Evolutionary conservation across 23 red algal species (phyloP).

Genomic region (Pyropia haitanensis): DNA sequence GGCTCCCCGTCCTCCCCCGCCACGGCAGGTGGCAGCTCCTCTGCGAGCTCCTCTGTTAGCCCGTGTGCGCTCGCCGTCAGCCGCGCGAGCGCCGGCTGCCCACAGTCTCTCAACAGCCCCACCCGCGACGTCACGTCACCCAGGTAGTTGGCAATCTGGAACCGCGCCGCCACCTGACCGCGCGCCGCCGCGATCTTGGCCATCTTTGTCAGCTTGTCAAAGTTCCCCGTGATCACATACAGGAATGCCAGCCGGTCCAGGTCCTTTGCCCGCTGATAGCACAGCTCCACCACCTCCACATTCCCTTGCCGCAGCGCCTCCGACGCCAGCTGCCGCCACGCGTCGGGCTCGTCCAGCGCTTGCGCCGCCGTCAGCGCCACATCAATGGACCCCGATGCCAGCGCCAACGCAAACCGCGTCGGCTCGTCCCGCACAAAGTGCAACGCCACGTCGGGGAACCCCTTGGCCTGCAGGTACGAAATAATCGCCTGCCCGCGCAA

Average conservation of each 20-base stretch:
- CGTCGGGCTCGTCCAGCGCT: slow-evolving; percentile 60
- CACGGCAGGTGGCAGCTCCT: slow-evolving; percentile 16
- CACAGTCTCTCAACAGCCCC: slow-evolving; percentile 63
- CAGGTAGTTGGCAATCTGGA: slow-evolving; percentile 85
- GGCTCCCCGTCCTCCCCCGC: slow-evolving; percentile 2
- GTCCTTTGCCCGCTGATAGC: slow-evolving; percentile 76
- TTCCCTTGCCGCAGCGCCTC: slow-evolving; percentile 82
- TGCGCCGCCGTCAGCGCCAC: slow-evolving; percentile 77
- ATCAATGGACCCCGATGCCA: slow-evolving; percentile 85
- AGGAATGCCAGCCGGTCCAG: slow-evolving; percentile 80
- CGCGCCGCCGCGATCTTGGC: slow-evolving; percentile 78
- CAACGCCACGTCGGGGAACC: slow-evolving; percentile 93
- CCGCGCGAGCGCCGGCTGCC: slow-evolving; percentile 60
- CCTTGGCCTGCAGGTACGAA: slow-evolving; percentile 88
- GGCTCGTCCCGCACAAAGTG: slow-evolving; percentile 90
- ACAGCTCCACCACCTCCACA: slow-evolving; percentile 79
- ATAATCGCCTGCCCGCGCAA: slow-evolving; percentile 91
- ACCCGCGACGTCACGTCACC: slow-evolving; percentile 58
- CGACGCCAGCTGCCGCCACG: slow-evolving; percentile 50
- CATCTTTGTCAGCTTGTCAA: slow-evolving; percentile 82
- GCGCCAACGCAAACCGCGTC: slow-evolving; percentile 91
- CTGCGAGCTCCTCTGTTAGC: slow-evolving; percentile 40
- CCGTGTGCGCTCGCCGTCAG: slow-evolving; percentile 59
- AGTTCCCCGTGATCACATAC: slow-evolving; percentile 90
- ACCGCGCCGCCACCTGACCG: slow-evolving; percentile 56